Base-by-base conservation (phyloP, 1,284 basidiomycete species). In the Trametes pubescens region DNA sequence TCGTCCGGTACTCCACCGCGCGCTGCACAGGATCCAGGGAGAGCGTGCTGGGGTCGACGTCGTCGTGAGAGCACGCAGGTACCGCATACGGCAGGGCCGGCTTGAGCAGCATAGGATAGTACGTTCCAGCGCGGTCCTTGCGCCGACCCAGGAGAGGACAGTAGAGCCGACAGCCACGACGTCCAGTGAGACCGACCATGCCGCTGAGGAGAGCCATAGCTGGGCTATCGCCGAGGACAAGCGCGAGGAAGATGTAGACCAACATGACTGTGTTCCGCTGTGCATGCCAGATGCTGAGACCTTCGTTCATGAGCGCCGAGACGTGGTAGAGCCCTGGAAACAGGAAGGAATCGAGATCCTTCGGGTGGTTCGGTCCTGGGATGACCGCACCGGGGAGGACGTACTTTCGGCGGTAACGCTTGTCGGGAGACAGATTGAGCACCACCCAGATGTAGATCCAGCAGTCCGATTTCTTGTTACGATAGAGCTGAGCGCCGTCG, bases 371-470 rank as follows among this genome's bases (percentile, higher is more conserved):
- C 0, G 72, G 72, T 5, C 73, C 73, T 10, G 70, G 70, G 16
- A 74, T 70, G 40, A 73, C 32, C 0, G 57, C 72, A 16, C 72
- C 68, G 1, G 65, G 69, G 4, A 74, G 46, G 13, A 73, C 58
- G 18, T 69, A 80, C 32, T 51, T 51, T 2, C 32, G 6, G 26
- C 48, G 48, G 16, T 51, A 51, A 16, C 70, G 68, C 6, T 62
- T 51, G 48, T 69, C 65, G 0, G 68, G 68, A 1, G 63, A 43
- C 7, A 69, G 57, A 46, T 69, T 61, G 2, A 70, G 16, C 2
- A 72, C 32, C 16, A 72, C 60, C 68, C 67, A 71, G 43, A 71
- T 65, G 44, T 70, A 69, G n/a, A 71, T 69, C 70, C 71, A 72
- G 40, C 66, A 67, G 29, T 69, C 60, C 1, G 70, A 73, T 2